phyloP scores from a whole-genome alignment of 768 basidiomycete species.

The Boletus tomentosulus region DNA sequence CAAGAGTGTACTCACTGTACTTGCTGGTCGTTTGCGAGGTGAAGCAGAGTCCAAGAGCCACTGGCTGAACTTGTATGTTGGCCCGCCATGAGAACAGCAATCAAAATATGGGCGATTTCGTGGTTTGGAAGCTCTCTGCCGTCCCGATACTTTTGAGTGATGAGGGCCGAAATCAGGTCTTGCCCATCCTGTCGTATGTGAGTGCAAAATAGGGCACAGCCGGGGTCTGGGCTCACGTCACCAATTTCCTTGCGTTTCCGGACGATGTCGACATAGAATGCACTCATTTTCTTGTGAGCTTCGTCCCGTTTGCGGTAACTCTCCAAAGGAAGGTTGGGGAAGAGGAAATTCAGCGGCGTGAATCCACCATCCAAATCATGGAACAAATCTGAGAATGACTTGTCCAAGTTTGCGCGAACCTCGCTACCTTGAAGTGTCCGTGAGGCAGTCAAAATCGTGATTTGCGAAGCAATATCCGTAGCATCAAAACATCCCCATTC shows the following conservation, averaged over 20 bases:
- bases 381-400: slow-evolving; percentile 79
- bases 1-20: slow-evolving; percentile 54
- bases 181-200: slow-evolving; percentile 53
- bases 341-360: slow-evolving; percentile 92
- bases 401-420: slow-evolving; percentile 74
- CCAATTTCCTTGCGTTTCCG: slow-evolving; percentile 56
- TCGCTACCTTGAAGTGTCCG: slow-evolving; percentile 92
- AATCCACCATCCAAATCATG: slow-evolving; percentile 93
- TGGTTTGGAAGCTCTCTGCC: slow-evolving; percentile 77
- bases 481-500: slow-evolving; percentile 80
- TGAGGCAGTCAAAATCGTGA: slow-evolving; percentile 93
- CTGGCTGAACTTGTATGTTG: slow-evolving; percentile 97
- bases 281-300: slow-evolving; percentile 90
- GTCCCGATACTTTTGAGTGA: slow-evolving; percentile 77
- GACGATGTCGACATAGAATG: slow-evolving; percentile 89
- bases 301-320: slow-evolving; percentile 85
- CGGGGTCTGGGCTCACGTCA: slow-evolving; percentile 31
- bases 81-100: slow-evolving; percentile 98
- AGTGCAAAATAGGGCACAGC: not conserved
- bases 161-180: slow-evolving; percentile 91
- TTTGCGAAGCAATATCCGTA: slow-evolving; percentile 70
- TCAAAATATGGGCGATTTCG: slow-evolving; percentile 97
- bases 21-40: slow-evolving; percentile 72
- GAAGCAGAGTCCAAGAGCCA: slow-evolving; percentile 85
- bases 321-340: slow-evolving; percentile 87